Conservation (phyloP, 2,329 filamentous ascomycete genomes). For the Pseudocercospora fuligena region DNA sequence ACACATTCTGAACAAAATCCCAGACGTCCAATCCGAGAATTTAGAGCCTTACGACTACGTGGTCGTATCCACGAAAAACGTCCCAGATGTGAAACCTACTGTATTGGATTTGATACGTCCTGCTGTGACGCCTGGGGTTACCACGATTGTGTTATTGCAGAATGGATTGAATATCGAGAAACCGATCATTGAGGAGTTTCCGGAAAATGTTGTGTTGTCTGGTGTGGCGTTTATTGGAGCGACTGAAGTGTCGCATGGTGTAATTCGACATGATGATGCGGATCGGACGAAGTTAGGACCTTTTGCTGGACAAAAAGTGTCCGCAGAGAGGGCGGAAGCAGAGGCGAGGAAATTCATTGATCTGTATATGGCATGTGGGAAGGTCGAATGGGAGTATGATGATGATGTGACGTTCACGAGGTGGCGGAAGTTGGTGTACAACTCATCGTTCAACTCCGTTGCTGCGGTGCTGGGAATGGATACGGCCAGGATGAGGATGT, state of each 20-base stretch:
- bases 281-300: constrained; percentile 59
- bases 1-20: constrained; percentile 55
- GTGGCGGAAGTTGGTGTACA: constrained; percentile 60
- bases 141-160: constrained; percentile 62
- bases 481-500: constrained; percentile 56
- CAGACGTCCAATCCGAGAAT: constrained; percentile 47
- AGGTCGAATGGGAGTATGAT: constrained; percentile 49
- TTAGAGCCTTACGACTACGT: constrained; percentile 57
- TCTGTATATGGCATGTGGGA: constrained; percentile 55
- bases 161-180: constrained; percentile 69
- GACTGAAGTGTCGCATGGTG: constrained; percentile 53
- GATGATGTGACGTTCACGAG: constrained; percentile 50
- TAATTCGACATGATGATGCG: constrained; percentile 58
- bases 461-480: constrained; percentile 58
- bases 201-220: constrained; percentile 58
- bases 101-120: constrained; percentile 56
- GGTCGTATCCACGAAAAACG: constrained; percentile 63
- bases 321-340: constrained; percentile 40
- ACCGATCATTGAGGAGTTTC: constrained; percentile 57
- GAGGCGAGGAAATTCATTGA: constrained; percentile 48
- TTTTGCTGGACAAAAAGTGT: constrained; percentile 49
- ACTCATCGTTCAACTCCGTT: constrained; percentile 59
- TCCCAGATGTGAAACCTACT: constrained; percentile 58
- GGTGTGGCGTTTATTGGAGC: constrained; percentile 60
- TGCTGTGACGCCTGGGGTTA: constrained; percentile 57